Percentiles rank a stretch among this genome's conserved stretches.
phyloP scores from a whole-genome alignment of 768 basidiomycete genomes.

The Collybia mongolica region DNA sequence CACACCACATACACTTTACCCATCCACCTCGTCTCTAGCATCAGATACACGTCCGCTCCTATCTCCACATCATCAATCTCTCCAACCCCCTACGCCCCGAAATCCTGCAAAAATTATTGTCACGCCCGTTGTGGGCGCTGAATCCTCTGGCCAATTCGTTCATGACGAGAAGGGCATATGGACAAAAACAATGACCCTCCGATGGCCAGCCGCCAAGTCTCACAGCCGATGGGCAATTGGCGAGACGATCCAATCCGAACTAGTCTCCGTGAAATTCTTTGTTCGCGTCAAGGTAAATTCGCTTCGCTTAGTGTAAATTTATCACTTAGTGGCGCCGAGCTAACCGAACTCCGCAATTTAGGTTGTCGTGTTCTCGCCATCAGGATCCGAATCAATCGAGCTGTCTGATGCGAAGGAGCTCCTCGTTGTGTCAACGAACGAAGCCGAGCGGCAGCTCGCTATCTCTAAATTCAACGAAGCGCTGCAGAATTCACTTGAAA shows the following conservation, averaged over 20 bases:
- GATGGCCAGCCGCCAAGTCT: slow-evolving; percentile 71
- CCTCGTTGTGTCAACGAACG: slow-evolving; percentile 66
- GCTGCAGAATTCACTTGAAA: slow-evolving; percentile 22
- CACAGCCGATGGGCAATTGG: slow-evolving; percentile 78
- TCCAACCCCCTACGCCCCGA: slow-evolving; percentile 17
- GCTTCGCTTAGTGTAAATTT: slow-evolving; percentile 7
- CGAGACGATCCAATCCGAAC: slow-evolving; percentile 67
- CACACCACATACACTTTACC: slow-evolving; percentile 33
- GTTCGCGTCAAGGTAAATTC: slow-evolving; percentile 61
- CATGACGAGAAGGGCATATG: slow-evolving; percentile 57
- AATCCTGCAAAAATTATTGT: slow-evolving; percentile 40
- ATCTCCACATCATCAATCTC: slow-evolving; percentile 15
- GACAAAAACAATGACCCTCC: slow-evolving; percentile 64
- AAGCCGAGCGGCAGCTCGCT: slow-evolving; percentile 64
- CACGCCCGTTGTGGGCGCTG: slow-evolving; percentile 53
- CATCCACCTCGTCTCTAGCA: slow-evolving; percentile 26
- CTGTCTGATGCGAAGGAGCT: slow-evolving; percentile 64
- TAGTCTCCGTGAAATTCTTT: slow-evolving; percentile 69
- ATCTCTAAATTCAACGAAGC: slow-evolving; percentile 56
- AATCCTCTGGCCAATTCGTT: slow-evolving; percentile 58
- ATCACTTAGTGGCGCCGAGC: slow-evolving; percentile 8
- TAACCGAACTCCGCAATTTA: slow-evolving; percentile 20
- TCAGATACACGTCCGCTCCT: slow-evolving; percentile 29
- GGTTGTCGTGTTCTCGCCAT: slow-evolving; percentile 51
- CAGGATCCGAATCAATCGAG: slow-evolving; percentile 66